Conservation (phyloP, 805 yeast species). For the Cyberlindnera samutprakarnensis region DNA sequence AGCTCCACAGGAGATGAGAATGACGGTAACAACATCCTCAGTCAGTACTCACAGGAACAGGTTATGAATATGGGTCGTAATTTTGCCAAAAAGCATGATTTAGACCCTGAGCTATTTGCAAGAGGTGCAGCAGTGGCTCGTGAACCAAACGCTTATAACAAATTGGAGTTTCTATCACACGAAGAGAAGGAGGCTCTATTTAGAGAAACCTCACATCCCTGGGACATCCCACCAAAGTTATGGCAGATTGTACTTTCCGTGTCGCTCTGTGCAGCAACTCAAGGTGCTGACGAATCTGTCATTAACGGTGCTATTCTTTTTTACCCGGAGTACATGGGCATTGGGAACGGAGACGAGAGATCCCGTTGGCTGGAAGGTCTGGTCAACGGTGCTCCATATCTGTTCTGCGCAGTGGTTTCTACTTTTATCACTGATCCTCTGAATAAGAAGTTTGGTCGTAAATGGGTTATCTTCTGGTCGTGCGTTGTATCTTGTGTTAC, state of each 20-base stretch:
- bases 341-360: constrained; percentile 37
- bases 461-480: constrained; percentile 58
- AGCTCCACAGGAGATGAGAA: no score
- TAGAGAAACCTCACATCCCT: constrained; percentile 39
- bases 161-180: constrained; percentile 47
- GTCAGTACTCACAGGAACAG: constrained; percentile 55
- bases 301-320: constrained; percentile 65
- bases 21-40: constrained; percentile 37
- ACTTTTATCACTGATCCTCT: constrained; percentile 60
- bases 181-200: constrained; percentile 46
- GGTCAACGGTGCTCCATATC: constrained; percentile 63
- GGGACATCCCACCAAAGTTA: constrained; percentile 37
- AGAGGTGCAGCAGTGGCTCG: constrained; percentile 65
- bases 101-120: constrained; percentile 49
- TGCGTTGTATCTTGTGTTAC: constrained; percentile 54
- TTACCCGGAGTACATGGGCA: constrained; percentile 49
- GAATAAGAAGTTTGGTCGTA: constrained; percentile 52
- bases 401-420: constrained; percentile 51
- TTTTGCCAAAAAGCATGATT: constrained; percentile 47
- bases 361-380: constrained; percentile 55
- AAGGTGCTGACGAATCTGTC: constrained; percentile 76
- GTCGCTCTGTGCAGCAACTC: constrained; percentile 75
- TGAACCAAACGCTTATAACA: constrained; percentile 46
- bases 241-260: constrained; percentile 53
- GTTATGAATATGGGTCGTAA: constrained; percentile 64